Conservation (phyloP, 257 asterid genomes). For the Scutellaria baicalensis region DNA sequence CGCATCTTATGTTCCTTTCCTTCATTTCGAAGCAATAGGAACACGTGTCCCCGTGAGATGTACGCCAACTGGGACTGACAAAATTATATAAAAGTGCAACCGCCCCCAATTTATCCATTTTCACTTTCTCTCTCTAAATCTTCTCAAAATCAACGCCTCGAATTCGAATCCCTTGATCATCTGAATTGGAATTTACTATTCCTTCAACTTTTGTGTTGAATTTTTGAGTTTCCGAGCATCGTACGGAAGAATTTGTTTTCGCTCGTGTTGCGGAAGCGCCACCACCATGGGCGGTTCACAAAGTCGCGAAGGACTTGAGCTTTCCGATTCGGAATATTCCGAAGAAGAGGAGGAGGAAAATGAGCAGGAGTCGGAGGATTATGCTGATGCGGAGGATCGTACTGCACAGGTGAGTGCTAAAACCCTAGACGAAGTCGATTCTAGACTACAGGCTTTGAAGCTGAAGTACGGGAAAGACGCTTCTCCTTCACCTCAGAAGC, state of each 20-base stretch:
- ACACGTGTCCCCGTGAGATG: constrained; percentile 29
- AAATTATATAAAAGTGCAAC: not conserved
- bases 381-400: constrained; percentile 40
- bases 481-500: constrained; percentile 24
- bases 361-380: constrained; percentile 38
- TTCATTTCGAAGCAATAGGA: constrained; percentile 26
- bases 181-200: not conserved
- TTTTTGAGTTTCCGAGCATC: not conserved
- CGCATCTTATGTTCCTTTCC: not conserved
- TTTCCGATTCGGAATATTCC: constrained; percentile 80
- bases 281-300: constrained; percentile 80
- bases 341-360: constrained; percentile 44
- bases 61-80: constrained; percentile 23
- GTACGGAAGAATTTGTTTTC: not conserved
- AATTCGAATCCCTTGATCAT: not conserved
- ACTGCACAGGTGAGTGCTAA: constrained; percentile 25
- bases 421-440: constrained; percentile 65
- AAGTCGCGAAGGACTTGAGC: constrained; percentile 93
- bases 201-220: not conserved
- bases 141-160: constrained; percentile 22
- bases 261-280: not conserved
- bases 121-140: constrained; percentile 18
- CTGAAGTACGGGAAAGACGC: constrained; percentile 46
- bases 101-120: not conserved
- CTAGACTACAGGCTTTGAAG: constrained; percentile 60